Evolutionary conservation across 2,329 filamentous ascomycete species (phyloP), one percentile per base, ranked within the genome.

Genomic region (Knoxdaviesia proteae): DNA sequence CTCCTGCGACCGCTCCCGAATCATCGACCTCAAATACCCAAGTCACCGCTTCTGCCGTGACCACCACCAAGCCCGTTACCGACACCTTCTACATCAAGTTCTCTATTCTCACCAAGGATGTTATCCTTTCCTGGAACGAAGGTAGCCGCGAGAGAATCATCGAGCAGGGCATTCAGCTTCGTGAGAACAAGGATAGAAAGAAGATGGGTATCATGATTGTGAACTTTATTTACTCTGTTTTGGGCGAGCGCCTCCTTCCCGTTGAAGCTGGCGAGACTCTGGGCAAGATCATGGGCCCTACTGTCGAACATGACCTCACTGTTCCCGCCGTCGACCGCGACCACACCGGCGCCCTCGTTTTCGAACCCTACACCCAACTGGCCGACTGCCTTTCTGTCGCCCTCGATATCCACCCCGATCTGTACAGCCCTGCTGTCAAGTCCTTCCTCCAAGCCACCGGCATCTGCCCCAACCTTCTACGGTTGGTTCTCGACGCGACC

Each of bases 361-460:
- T 81, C 49, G 74, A 81, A 52, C 62, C 75, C 4, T 69, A 75
- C 43, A 74, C 75, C 4, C 63, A 87, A 11, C 90, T 96, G 53
- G 71, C 93, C 48, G 87, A 94, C 58, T 82, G 76, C 0, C 61
- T 96, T 34, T 82, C 83, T 3, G 77, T 90, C 46, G 69, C 90
- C 43, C 72, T 81, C 46, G 83, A 92, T 43, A 67, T 74, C 34
- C 79, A 86, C 49, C 66, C 74, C 5, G 56, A 56, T 2, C 54
- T 63, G 1, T 65, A 63, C 42, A 61, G 59, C 48, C 65, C 56
- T 44, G 62, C 52, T 36, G 63, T 94, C 33, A 73, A 71, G 43
- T 66, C 74, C 9, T 77, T 94, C 50, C 67, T 92, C 42, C 61
- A 77, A 41, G 70, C 80, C 2, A 84, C 83, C 5, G 76, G 68